Evolutionary conservation across 768 basidiomycete genomes (phyloP), one percentile per base, ranked within the genome.

Genomic region (Tricholoma bakamatsutake): DNA sequence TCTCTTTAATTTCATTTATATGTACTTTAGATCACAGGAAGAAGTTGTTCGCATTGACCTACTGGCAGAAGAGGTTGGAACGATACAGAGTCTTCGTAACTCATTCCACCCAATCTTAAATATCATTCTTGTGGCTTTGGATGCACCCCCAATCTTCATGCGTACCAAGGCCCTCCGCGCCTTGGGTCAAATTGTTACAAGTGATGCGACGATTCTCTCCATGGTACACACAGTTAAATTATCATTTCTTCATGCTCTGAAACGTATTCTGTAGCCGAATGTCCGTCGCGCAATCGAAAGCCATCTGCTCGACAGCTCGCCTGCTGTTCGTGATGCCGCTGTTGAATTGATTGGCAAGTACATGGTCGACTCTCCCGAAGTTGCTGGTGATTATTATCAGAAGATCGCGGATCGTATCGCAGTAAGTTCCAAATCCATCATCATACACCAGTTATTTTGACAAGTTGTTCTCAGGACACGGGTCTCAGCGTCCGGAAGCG

Each of bases 321-420:
- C 97, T 0, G 89, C 90, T 15, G 97, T 99, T 6, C 89, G 97
- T 10, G 97, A 99, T 67, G 93, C 94, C 4, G 94, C 96, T 5
- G 91, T 99, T 12, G 97, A 98, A 65, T 74, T 99, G 55, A 91
- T 98, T 55, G 97, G 97, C n/a, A 96, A 93, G 72, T 96, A 98
- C 64, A 87, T 98, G 76, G 83, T 94, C 34, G 88, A 93, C 58
- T 85, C 87, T 0, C 91, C 93, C 0, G 85, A 86, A 54, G 85
- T 98, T n/a, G 92, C 90, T 0, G 81, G 82, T 3, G 85, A 94
- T 62, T 98, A 98, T 71, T 96, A 95, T 64, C 77, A 80, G 47
- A 85, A 85, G 67, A 90, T 99, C 52, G 84, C 90, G 1, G 90
- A 93, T 57, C 87, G 97, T 4, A 92, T 97, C 61, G 88, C 90